Base-by-base conservation (phyloP, 257 asterid species). In the Solanum megistacrolobum region DNA sequence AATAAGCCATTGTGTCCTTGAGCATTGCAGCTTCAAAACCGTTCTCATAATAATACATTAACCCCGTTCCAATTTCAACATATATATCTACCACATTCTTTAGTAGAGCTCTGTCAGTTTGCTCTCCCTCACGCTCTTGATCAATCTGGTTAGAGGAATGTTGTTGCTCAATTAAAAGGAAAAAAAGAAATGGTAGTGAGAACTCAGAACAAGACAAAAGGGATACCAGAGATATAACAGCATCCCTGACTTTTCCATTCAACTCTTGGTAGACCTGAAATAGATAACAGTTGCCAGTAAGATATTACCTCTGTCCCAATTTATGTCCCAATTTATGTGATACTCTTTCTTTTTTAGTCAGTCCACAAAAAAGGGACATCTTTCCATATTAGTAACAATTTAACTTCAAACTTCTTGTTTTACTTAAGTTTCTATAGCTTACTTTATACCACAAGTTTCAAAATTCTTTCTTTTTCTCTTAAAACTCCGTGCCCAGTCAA, bases 41-140 rank as follows among this genome's bases (percentile, higher is more conserved):
- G 66, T 92, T 94, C 87, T 95, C 98, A 88, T 97, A 97, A 84
- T 83, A 86, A 84, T 93, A 92, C 99, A 95, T 97, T 92, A 92
- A 93, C 75, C 98, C 98, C 99, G 95, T 94, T 88, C 99, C 98
- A 84, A 97, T 95, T 91, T 97, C 99, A 87, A 97, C 99, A 91
- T 96, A 97, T 88, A 97, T 95, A 90, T 97, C 98, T 43, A 97
- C 88, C 52, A 97, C 96, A 92, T 96, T 97, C 93, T 96, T 97
- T 87, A 97, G 83, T 84, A 96, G 89, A 85, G 99, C 99, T 88
- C 99, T 93, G 84, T 97, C 99, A 89, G 96, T 97, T 90, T 95
- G 98, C 92, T 94, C 98, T 62, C 98, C 99, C 90, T 97, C 98
- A 34, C 98, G 95, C 94, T 97, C 99, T 92, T 94, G 98, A 89